Evolutionary conservation across 148 eudicot species (phyloP), one percentile per base, ranked within the genome.

Genomic region (Chenopodium quinoa): DNA sequence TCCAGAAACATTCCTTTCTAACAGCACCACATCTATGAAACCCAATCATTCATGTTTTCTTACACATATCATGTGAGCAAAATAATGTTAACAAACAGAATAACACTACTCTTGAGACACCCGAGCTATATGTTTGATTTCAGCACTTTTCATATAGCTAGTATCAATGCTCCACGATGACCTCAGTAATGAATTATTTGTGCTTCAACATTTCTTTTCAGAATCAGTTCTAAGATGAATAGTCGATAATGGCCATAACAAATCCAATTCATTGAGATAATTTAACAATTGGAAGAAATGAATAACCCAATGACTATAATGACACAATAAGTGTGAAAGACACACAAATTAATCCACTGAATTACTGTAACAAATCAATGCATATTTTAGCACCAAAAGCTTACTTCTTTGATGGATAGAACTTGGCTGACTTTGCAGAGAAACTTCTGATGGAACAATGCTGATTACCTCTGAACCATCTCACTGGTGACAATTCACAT

Each of bases 391-490:
- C 13, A 60, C 23, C 56, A 83, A 84, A 84, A 75, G 73, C 90
- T 90, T 88, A 96, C 99, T 90, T 96, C 77, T 88, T 92, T 79
- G 85, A 86, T 29, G 79, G 69, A 84, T 86, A 83, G 83, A 88
- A 34, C 81, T 89, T 92, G 78, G 70, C 89, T 29, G 94, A 84
- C 54, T 87, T 91, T 19, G 89, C 79, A 72, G 94, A 93, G 78
- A 90, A 90, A 85, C 89, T 84, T 87, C 98, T 93, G 64, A 83
- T 66, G 47, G 89, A 75, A 77, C 70, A 83, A 75, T 82, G 75
- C 73, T 75, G 47, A 60, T 78, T 72, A 74, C 75, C 75, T 82
- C 75, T 86, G 23, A 73, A 82, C 88, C 89, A 89, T 80, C 83
- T 87, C 78, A 73, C 94, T 93, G 90, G 48, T 73, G 34, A 32